phyloP scores from a whole-genome alignment of 129 eudicot species.

The Apium graveolens region DNA sequence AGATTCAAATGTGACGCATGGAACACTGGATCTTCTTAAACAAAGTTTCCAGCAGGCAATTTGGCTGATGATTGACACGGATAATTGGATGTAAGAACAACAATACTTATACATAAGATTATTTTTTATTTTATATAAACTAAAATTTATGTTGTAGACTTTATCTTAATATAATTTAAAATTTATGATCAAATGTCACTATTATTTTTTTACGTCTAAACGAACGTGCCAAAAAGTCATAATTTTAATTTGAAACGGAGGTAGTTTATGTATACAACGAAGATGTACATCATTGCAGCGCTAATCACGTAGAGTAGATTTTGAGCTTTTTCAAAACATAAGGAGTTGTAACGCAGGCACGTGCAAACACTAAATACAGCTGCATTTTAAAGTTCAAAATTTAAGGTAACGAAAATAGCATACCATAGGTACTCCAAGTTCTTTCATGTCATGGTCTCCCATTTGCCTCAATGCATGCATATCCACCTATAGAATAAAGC shows the following conservation, averaged over 20 bases:
- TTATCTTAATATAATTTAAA: background rate
- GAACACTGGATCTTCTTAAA: background rate
- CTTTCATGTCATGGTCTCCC: slow-evolving; percentile 83
- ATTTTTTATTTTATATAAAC: background rate
- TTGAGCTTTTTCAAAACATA: background rate
- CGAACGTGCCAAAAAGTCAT: background rate
- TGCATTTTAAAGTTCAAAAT: background rate
- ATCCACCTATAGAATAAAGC: slow-evolving; percentile 58
- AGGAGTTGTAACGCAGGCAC: background rate
- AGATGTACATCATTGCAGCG: background rate
- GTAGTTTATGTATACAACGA: background rate
- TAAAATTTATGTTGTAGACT: no score
- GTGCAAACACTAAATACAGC: background rate
- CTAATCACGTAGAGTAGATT: background rate
- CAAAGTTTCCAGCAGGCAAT: no score
- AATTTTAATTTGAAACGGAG: background rate
- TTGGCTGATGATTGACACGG: background rate
- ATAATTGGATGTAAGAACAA: background rate
- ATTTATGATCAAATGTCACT: background rate
- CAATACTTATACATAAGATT: background rate
- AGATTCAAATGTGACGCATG: background rate
- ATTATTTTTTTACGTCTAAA: background rate
- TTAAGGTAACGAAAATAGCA: background rate
- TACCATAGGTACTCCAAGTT: slow-evolving; percentile 98
- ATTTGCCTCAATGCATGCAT: slow-evolving; percentile 81